phyloP scores from a whole-genome alignment of 2,329 filamentous ascomycete species.

The Claviceps maximensis region DNA sequence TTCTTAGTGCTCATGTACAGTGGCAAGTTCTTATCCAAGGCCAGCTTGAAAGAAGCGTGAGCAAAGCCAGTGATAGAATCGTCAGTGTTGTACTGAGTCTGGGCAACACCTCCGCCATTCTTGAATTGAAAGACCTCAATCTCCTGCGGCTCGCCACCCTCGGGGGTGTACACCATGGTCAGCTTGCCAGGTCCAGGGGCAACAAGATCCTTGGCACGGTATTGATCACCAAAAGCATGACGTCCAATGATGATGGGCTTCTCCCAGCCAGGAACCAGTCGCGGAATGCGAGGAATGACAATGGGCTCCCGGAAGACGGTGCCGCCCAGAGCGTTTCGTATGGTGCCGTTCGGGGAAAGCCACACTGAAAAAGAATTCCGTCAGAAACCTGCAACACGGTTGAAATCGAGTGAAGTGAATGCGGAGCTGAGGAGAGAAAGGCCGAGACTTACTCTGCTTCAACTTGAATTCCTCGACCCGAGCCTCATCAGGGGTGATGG shows the following conservation, averaged over 20 bases:
- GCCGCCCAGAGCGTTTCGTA: constrained; percentile 64
- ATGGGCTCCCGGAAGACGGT: constrained; percentile 99
- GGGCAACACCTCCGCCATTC: constrained; percentile 72
- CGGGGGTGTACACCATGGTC: constrained; percentile 88
- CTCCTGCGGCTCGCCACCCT: constrained; percentile 65
- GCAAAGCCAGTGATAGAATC: constrained; percentile 93
- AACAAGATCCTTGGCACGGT: constrained; percentile 87
- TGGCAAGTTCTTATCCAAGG: constrained; percentile 74
- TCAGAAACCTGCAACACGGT: background rate
- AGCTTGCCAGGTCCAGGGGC: constrained; percentile 74
- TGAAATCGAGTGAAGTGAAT: background rate
- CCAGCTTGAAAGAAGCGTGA: constrained; percentile 93
- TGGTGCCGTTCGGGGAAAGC: constrained; percentile 92
- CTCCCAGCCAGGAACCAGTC: constrained; percentile 93
- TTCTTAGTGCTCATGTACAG: constrained; percentile 99
- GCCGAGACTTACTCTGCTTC: constrained; percentile 73
- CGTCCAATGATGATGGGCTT: constrained; percentile 98
- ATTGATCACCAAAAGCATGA: constrained; percentile 97
- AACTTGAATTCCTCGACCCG: constrained; percentile 96
- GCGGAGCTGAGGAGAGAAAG: background rate
- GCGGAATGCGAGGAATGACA: constrained; percentile 83
- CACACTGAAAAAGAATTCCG: constrained; percentile 55
- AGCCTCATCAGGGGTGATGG: constrained; percentile 94
- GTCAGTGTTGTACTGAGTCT: constrained; percentile 97
- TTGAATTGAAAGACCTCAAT: constrained; percentile 88